A percentile compares a stretch with the other conserved stretches of the same genome.
phyloP scores from a whole-genome alignment of 768 basidiomycete species.

The Mycena maculata region DNA sequence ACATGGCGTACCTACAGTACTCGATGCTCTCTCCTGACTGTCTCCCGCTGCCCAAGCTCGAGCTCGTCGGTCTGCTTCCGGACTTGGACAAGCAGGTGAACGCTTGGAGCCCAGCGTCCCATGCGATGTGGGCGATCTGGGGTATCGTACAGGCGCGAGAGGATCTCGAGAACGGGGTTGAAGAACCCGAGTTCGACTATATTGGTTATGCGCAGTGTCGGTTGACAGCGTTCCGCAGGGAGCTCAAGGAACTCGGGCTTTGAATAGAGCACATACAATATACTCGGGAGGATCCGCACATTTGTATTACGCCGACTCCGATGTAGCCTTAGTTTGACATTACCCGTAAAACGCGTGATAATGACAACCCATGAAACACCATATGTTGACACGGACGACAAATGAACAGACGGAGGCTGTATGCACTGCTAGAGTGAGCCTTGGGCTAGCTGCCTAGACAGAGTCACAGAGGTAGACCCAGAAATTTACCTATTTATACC shows the following conservation, averaged over 20 bases:
- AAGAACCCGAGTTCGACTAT: slow-evolving; percentile 89
- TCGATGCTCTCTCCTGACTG: slow-evolving; percentile 49
- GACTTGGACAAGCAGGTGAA: slow-evolving; percentile 83
- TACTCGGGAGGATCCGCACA: neutral
- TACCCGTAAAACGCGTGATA: too few relatives aligned
- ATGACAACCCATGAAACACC: too few relatives aligned
- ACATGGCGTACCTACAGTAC: slow-evolving; percentile 81
- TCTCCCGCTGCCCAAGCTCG: slow-evolving; percentile 47
- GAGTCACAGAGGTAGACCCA: too few relatives aligned
- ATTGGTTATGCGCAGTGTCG: slow-evolving; percentile 81
- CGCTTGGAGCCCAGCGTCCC: slow-evolving; percentile 91
- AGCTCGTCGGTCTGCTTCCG: slow-evolving; percentile 54
- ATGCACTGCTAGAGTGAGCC: too few relatives aligned
- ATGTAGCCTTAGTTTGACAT: slow-evolving; percentile 29
- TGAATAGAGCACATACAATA: neutral
- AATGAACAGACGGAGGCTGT: too few relatives aligned
- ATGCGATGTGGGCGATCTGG: slow-evolving; percentile 96
- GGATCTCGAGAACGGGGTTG: slow-evolving; percentile 67
- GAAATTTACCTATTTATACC: too few relatives aligned
- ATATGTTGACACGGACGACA: too few relatives aligned
- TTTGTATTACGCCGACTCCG: slow-evolving; percentile 20
- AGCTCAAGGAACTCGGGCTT: slow-evolving; percentile 49
- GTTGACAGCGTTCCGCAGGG: slow-evolving; percentile 71
- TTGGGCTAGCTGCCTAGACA: too few relatives aligned
- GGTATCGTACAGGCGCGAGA: slow-evolving; percentile 91